A percentile compares a stretch with the other conserved stretches of the same genome.
Evolutionary conservation across 345 rosid species (phyloP).

Genomic region (Sisymbrium irio): DNA sequence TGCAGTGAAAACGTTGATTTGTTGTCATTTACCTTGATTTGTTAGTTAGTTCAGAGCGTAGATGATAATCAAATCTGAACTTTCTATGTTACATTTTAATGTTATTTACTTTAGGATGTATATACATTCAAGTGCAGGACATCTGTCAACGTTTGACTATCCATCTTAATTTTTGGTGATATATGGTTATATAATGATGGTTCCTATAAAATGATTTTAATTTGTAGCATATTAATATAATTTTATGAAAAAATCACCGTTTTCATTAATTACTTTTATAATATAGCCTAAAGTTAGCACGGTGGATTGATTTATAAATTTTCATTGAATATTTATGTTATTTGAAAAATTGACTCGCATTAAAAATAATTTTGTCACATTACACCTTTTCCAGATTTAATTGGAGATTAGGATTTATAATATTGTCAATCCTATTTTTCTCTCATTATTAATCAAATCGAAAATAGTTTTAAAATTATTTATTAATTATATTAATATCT

Average conservation of each 20-base stretch:
- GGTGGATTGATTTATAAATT: neutral
- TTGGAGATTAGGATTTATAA: neutral
- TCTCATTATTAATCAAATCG: no score
- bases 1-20: neutral
- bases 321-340: neutral
- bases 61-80: neutral
- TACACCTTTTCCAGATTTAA: neutral
- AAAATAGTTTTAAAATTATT: no score
- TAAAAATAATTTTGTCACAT: neutral
- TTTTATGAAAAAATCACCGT: no score
- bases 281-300: neutral
- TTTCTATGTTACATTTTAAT: neutral
- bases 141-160: neutral
- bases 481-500: no score
- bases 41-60: neutral
- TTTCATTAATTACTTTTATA: neutral
- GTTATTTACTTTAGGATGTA: neutral
- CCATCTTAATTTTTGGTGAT: neutral
- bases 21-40: neutral
- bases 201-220: no score
- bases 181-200: neutral
- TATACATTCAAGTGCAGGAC: neutral
- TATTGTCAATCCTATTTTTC: no score
- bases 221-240: no score
- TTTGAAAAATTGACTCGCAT: no score